These are phyloP conservation scores for Ramularia collo-cygni DNA, from an alignment of 2,329 filamentous ascomycete species.

Conservation along the genomic window DNA sequence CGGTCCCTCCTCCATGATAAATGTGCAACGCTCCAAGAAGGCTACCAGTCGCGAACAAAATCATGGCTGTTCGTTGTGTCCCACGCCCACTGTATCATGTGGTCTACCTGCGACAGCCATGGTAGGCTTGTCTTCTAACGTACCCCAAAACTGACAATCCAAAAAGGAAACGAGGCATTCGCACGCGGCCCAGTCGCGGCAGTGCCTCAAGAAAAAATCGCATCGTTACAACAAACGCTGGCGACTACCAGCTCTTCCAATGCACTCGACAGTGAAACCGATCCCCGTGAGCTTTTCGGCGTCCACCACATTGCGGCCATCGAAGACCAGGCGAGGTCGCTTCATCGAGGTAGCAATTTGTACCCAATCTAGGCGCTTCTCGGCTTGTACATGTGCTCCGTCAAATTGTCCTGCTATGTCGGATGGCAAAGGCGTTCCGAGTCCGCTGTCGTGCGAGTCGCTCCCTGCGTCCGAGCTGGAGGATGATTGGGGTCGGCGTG, in stretches of 20 bases:
- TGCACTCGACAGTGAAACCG: slow-evolving; percentile 32
- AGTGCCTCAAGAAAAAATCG: neutral
- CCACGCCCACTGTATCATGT: too few relatives aligned
- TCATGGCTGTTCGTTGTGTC: too few relatives aligned
- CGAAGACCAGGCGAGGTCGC: slow-evolving; percentile 31
- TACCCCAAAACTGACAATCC: too few relatives aligned
- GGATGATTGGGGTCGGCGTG: slow-evolving; percentile 3
- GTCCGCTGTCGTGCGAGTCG: slow-evolving; percentile 15
- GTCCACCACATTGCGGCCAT: slow-evolving; percentile 33
- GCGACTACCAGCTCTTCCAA: slow-evolving; percentile 25
- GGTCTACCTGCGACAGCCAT: too few relatives aligned
- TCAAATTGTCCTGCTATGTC: neutral
- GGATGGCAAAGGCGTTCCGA: slow-evolving; percentile 10
- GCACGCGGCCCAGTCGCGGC: too few relatives aligned
- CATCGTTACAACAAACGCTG: slow-evolving; percentile 11
- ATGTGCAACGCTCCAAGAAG: too few relatives aligned
- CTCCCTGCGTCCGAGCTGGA: slow-evolving; percentile 13
- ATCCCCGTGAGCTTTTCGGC: slow-evolving; percentile 24
- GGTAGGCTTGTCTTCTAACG: too few relatives aligned
- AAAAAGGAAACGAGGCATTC: too few relatives aligned
- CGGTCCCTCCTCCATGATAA: too few relatives aligned
- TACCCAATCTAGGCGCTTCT: slow-evolving; percentile 29
- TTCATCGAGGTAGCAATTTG: slow-evolving; percentile 28
- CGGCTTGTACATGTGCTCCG: slow-evolving; percentile 1
- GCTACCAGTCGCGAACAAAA: too few relatives aligned